Evolutionary conservation across 1,139 yeast species (phyloP).

Genomic region (Groenewaldozyma auringiensis): DNA sequence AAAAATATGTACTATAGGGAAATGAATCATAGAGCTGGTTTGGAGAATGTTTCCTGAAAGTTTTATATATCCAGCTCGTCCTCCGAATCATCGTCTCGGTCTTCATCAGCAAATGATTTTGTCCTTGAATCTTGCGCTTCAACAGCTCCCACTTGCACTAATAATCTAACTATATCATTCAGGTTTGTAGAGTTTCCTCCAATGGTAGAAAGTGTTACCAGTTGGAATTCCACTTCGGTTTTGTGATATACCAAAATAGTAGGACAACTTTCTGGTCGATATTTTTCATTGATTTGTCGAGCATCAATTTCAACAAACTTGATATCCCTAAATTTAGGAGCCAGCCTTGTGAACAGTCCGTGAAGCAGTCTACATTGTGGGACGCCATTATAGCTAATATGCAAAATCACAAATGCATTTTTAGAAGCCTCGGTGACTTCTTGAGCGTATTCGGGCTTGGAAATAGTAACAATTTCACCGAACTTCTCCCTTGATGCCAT

Average conservation of each 20-base stretch:
- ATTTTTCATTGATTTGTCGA: constrained; percentile 80
- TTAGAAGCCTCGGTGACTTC: constrained; percentile 80
- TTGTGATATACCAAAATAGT: constrained; percentile 75
- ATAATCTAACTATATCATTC: constrained; percentile 60
- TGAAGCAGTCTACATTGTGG: constrained; percentile 67
- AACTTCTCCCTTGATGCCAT: constrained; percentile 55
- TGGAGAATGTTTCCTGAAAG: not conserved
- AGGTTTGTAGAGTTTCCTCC: constrained; percentile 75
- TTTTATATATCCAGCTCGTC: not conserved
- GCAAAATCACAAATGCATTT: constrained; percentile 57
- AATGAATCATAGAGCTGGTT: no score
- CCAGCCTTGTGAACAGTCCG: constrained; percentile 40
- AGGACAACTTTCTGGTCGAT: constrained; percentile 86
- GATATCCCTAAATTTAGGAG: constrained; percentile 46
- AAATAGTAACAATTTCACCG: constrained; percentile 69
- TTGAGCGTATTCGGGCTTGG: constrained; percentile 77
- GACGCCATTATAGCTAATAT: constrained; percentile 61
- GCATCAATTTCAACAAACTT: constrained; percentile 90
- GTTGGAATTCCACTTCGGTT: constrained; percentile 69
- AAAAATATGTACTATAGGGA: no score
- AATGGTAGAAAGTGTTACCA: constrained; percentile 65
- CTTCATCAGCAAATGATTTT: constrained; percentile 54
- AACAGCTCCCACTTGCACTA: constrained; percentile 61
- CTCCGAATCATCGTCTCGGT: constrained; percentile 34
- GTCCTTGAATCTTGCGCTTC: constrained; percentile 59